A percentile compares a stretch with the other conserved stretches of the same genome.
phyloP scores from a whole-genome alignment of 768 basidiomycete species.

The Cantharellus anzutake region DNA sequence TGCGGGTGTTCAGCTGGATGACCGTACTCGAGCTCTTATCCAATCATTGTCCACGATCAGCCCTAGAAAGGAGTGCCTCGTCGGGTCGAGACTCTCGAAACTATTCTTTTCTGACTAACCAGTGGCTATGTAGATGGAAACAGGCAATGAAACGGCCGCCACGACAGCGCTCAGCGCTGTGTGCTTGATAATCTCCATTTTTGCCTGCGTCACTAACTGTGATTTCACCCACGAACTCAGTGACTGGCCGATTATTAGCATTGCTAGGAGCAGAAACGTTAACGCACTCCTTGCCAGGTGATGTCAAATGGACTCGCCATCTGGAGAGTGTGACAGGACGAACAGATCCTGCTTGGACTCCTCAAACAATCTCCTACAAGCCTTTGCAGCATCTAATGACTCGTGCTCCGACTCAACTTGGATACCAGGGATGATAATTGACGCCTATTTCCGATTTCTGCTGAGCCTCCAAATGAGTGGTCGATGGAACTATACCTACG shows the following conservation, averaged over 20 bases:
- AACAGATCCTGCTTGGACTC: slow-evolving; percentile 22
- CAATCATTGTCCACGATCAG: slow-evolving; percentile 15
- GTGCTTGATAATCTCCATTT: slow-evolving; percentile 23
- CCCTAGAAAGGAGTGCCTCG: background rate
- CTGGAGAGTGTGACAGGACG: slow-evolving; percentile 13
- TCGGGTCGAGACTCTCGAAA: no score
- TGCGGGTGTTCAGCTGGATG: background rate
- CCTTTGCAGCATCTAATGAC: slow-evolving; percentile 2
- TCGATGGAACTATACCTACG: background rate
- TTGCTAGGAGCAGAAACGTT: slow-evolving; percentile 10
- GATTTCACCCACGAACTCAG: slow-evolving; percentile 16
- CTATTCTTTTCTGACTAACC: background rate
- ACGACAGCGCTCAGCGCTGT: slow-evolving; percentile 24
- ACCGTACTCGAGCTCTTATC: slow-evolving; percentile 11
- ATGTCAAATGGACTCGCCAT: background rate
- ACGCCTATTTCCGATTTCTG: slow-evolving; percentile 10
- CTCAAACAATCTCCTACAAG: slow-evolving; percentile 13
- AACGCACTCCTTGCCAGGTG: background rate
- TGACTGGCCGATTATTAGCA: slow-evolving; percentile 15
- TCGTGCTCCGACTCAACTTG: slow-evolving; percentile 20
- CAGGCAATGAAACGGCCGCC: slow-evolving; percentile 17
- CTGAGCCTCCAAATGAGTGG: background rate
- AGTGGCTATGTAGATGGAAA: slow-evolving; percentile 11
- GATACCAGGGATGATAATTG: slow-evolving; percentile 25
- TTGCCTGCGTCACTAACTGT: slow-evolving; percentile 16